These are phyloP conservation scores for Talaromyces pinophilus DNA, from an alignment of 2,329 filamentous ascomycete species.

Conservation along the genomic window DNA sequence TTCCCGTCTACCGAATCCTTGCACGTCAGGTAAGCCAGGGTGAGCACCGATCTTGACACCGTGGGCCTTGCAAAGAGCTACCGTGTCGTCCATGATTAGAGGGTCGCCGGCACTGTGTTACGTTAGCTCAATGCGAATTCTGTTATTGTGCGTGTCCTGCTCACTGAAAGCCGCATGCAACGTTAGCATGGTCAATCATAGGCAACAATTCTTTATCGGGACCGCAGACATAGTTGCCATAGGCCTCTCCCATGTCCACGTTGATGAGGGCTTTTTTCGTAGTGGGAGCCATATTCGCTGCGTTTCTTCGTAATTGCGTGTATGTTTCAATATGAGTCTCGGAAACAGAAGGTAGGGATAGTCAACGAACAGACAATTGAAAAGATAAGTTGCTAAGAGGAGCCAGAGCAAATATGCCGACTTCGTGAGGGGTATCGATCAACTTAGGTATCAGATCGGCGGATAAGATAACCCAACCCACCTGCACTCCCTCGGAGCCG, in stretches of 20 bases:
- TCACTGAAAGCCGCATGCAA: conserved; percentile 61
- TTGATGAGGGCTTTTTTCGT: conserved; percentile 55
- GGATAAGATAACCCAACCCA: neutral
- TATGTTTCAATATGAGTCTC: neutral
- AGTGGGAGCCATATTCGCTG: conserved; percentile 48
- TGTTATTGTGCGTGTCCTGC: neutral
- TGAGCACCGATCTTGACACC: conserved; percentile 62
- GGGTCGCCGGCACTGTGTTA: conserved; percentile 51
- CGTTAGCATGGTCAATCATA: conserved; percentile 63
- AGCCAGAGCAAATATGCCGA: neutral
- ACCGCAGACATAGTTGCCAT: conserved; percentile 52
- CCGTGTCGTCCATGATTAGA: conserved; percentile 63
- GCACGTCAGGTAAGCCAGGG: conserved; percentile 64
- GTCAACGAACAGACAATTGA: neutral
- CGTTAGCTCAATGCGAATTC: neutral
- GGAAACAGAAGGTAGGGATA: neutral
- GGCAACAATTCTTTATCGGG: conserved; percentile 63
- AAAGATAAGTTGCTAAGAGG: neutral
- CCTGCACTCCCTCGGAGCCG: neutral
- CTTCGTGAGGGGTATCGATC: neutral
- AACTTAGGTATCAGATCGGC: neutral
- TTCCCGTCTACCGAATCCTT: conserved; percentile 64
- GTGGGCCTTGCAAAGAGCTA: conserved; percentile 59
- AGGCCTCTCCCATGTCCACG: conserved; percentile 51
- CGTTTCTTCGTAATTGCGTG: conserved; percentile 16